Base-by-base conservation (phyloP, 768 basidiomycete genomes). In the Cystobasidium tubakii region DNA sequence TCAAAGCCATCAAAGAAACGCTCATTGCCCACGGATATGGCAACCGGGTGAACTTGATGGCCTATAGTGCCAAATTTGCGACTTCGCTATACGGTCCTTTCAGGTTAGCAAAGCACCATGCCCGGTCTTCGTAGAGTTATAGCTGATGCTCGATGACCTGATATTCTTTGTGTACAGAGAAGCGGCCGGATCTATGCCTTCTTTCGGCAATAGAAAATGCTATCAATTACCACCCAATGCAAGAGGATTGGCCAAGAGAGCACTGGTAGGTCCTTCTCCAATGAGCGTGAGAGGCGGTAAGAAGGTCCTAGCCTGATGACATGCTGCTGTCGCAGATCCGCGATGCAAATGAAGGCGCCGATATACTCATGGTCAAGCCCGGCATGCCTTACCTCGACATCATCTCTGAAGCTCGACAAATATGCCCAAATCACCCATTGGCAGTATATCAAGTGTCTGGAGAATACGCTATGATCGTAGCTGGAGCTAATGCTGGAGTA, bases 301-400 rank as follows among this genome's bases (percentile, higher is more conserved):
- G n/a, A n/a, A n/a, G n/a, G n/a, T n/a, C n/a, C n/a, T n/a, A n/a
- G n/a, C n/a, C n/a, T n/a, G n/a, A n/a, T n/a, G n/a, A n/a, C n/a
- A n/a, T n/a, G n/a, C n/a, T n/a, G 27, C 27, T 21, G 66, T 3
- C 25, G 44, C 79, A 97, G 94, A 84, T 87, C 84, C 90, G 96
- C 43, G 96, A 99, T 81, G 84, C 86, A 0, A 82, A 79, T 10
- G 96, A 98, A 83, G 96, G 96, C 23, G 96, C 96, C 21, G 96
- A 99, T 80, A 91, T 99, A 79, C 88, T 99, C 80, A 98, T 99
- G 94, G 92, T 99, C 80, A 99, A 99, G 80, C 96, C 96, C 23
- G 86, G 92, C 0, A 82, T 98, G 74, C 94, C 96, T 0, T 98
- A 98, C 83, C 90, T 98, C 64, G 96, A 99, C 82, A 89, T 98